These are phyloP conservation scores for Phytopythium chamaehyphon DNA, from an alignment of 352 stramenopile species.

Conservation along the genomic window DNA sequence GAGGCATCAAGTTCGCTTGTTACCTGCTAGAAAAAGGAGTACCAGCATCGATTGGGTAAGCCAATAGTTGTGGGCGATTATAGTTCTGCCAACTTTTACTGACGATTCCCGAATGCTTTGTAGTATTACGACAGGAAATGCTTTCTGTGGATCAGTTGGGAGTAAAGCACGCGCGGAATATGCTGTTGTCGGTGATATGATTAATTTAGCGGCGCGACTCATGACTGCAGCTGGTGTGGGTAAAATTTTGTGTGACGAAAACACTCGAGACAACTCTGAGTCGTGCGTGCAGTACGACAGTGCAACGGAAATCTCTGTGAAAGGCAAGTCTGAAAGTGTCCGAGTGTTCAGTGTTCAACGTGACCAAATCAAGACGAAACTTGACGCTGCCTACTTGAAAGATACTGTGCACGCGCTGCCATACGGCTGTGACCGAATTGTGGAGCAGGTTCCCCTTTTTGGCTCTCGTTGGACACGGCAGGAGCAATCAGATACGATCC, in stretches of 20 bases:
- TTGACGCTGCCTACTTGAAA: slow-evolving; percentile 27
- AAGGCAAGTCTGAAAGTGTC: slow-evolving; percentile 50
- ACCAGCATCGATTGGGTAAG: slow-evolving; percentile 63
- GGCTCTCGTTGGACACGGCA: slow-evolving; percentile 16
- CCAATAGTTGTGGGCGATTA: background rate
- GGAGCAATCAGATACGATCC: slow-evolving; percentile 5
- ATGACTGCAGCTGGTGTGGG: slow-evolving; percentile 60
- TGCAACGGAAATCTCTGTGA: slow-evolving; percentile 44
- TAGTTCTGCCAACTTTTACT: no score
- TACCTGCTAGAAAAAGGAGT: slow-evolving; percentile 64
- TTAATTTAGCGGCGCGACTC: slow-evolving; percentile 76
- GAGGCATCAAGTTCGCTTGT: slow-evolving; percentile 59
- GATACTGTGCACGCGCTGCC: slow-evolving; percentile 29
- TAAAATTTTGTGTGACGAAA: slow-evolving; percentile 73
- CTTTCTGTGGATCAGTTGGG: slow-evolving; percentile 70
- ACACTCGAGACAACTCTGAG: slow-evolving; percentile 53
- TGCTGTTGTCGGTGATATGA: slow-evolving; percentile 78
- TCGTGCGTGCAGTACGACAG: slow-evolving; percentile 50
- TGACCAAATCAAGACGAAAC: slow-evolving; percentile 23
- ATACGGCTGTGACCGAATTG: slow-evolving; percentile 46
- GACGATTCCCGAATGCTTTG: slow-evolving; percentile 1
- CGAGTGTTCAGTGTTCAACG: slow-evolving; percentile 44
- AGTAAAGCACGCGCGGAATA: slow-evolving; percentile 71
- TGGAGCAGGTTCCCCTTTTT: slow-evolving; percentile 45
- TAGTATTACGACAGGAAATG: slow-evolving; percentile 70